Percentiles rank a stretch among this genome's conserved stretches.
Evolutionary conservation across 2,329 filamentous ascomycete species (phyloP).

Genomic region (Fusarium keratoplasticum): DNA sequence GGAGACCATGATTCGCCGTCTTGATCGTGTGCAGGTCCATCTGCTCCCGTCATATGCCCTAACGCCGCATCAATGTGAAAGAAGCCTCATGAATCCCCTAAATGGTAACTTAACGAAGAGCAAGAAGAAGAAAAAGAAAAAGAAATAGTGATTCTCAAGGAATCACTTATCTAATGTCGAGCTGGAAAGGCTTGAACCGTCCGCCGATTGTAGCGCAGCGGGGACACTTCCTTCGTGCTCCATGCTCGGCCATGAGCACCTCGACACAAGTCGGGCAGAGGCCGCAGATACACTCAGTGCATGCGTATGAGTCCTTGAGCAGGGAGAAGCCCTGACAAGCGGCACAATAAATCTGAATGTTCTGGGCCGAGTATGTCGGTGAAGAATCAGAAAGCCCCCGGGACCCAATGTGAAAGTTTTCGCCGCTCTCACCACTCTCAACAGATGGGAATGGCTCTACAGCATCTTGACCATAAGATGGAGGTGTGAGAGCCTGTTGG

Average conservation of each 20-base stretch:
- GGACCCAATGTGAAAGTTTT: slow-evolving; percentile 77
- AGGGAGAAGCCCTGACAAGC: slow-evolving; percentile 83
- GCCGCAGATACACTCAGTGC: slow-evolving; percentile 95
- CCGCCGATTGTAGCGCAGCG: slow-evolving; percentile 83
- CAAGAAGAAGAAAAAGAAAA: not conserved
- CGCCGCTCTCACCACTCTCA: slow-evolving; percentile 79
- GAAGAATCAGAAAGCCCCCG: slow-evolving; percentile 77
- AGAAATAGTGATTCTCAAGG: slow-evolving; percentile 30
- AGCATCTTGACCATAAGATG: slow-evolving; percentile 73
- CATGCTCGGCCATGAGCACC: slow-evolving; percentile 80
- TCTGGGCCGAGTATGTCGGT: slow-evolving; percentile 77
- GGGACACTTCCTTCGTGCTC: slow-evolving; percentile 81
- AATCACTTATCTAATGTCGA: slow-evolving; percentile 76
- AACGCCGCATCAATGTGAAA: slow-evolving; percentile 44
- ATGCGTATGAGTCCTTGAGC: slow-evolving; percentile 88
- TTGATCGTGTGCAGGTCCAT: slow-evolving; percentile 34
- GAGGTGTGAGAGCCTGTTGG: slow-evolving; percentile 90
- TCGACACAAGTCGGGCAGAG: slow-evolving; percentile 91
- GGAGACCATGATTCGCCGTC: slow-evolving; percentile 33
- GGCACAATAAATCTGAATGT: slow-evolving; percentile 91
- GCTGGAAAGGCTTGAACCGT: slow-evolving; percentile 85
- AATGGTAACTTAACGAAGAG: slow-evolving; percentile 5
- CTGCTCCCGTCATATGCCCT: slow-evolving; percentile 40
- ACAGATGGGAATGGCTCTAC: slow-evolving; percentile 90
- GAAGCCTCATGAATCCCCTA: slow-evolving; percentile 26